Conservation (phyloP, 345 rosid species). For the Passiflora organensis region DNA sequence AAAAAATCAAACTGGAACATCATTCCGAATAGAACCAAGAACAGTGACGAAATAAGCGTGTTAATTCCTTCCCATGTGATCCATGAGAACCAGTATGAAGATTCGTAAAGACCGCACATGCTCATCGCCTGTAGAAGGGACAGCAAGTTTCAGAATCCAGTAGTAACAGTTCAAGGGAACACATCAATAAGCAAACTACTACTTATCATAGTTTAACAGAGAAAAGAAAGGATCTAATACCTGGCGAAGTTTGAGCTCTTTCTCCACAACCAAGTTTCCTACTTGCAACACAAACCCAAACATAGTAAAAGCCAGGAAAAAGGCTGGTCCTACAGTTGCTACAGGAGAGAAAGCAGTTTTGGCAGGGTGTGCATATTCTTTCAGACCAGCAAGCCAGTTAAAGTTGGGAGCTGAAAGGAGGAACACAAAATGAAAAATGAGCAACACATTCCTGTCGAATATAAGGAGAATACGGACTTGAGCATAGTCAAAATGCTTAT, state of each 20-base stretch:
- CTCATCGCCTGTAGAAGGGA: conserved; percentile 62
- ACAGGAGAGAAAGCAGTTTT: conserved; percentile 37
- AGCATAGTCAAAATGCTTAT: too few species aligned
- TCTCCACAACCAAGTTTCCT: conserved; percentile 68
- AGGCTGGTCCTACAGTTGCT: conserved; percentile 55
- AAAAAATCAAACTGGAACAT: conserved; percentile 91
- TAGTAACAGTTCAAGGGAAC: too few species aligned
- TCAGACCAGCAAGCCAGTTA: conserved; percentile 71
- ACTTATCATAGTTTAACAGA: conserved; percentile 2
- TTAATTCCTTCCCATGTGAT: conserved; percentile 76
- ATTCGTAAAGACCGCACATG: conserved; percentile 83
- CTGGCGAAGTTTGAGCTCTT: conserved; percentile 97
- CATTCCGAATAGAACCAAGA: conserved; percentile 80
- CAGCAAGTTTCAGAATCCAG: background rate
- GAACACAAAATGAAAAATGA: conserved; percentile 11
- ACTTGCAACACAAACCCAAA: conserved; percentile 85
- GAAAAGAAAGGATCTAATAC: conserved; percentile 25
- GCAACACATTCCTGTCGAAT: background rate
- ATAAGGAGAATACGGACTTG: background rate
- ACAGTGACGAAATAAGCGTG: conserved; percentile 60
- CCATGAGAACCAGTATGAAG: conserved; percentile 91
- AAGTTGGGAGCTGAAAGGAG: conserved; percentile 49
- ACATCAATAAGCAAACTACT: background rate
- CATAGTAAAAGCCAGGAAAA: conserved; percentile 89
- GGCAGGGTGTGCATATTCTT: conserved; percentile 85